Evolutionary conservation across 805 yeast genomes (phyloP), one percentile per base, ranked within the genome.

Genomic region (Schwanniomyces yamadae): DNA sequence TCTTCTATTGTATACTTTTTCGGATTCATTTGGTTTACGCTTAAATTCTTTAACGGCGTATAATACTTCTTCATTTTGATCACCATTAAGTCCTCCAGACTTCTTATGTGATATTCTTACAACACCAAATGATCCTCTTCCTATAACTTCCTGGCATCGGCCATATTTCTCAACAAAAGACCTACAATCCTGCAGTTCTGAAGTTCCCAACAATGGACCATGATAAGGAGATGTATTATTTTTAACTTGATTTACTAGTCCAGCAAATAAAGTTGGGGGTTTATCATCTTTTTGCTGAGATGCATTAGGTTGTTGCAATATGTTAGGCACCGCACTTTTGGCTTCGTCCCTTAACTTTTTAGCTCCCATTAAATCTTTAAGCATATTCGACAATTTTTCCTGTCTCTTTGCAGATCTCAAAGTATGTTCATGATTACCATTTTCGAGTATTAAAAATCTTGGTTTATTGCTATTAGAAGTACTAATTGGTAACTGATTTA

Each of bases 71-170:
- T 66, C 70, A 17, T 52, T 53, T 27, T 27, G 29, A 15, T 38
- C 52, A 20, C 40, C 24, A 14, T 37, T 31, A 3, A 32, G 39
- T n/a, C 31, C 34, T 10, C 36, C 48, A 7, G 63, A 46, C 50
- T 76, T 79, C 57, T 83, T 83, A 66, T 90, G 97, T 5, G 95
- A 76, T 4, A 93, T 78, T 42, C 96, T 72, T 14, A 91, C 98
- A 30, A 88, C 87, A 13, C 99, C 99, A 66, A 85, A 91, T 0
- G 96, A 81, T 14, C 98, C 98, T 34, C 85, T 76, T 17, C 99
- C 99, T 44, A 93, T 77, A 31, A 90, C 86, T 57, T 91, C 98
- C 61, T 88, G 96, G 58, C 98, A 91, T 34, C 84, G 75, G 28
- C 99, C 99, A 58, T 91, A 91, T 56, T 90, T 85, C 49, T 89